phyloP scores from a whole-genome alignment of 192 early-diverging fungal genomes.

The Gigaspora rosea region DNA sequence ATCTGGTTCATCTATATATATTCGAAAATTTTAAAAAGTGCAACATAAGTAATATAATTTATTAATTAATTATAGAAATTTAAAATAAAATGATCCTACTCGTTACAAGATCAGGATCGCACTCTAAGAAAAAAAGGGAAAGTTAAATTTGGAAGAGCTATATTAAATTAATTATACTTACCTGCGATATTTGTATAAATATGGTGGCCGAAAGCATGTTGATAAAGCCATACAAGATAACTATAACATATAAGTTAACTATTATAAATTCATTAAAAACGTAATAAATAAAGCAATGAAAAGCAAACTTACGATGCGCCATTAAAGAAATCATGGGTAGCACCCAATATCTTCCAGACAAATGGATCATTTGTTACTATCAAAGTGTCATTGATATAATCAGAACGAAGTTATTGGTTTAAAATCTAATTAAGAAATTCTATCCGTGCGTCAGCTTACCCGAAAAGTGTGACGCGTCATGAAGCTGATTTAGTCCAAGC shows the following conservation, averaged over 20 bases:
- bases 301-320: constrained; percentile 42
- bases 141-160: neutral
- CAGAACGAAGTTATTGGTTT: neutral
- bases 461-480: constrained; percentile 60
- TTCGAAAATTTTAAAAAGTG: neutral
- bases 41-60: neutral
- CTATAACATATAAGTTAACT: neutral
- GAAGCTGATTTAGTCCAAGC: constrained; percentile 55
- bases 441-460: constrained; percentile 29
- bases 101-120: constrained; percentile 56
- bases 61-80: neutral
- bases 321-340: constrained; percentile 62
- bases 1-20: constrained; percentile 41
- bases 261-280: neutral
- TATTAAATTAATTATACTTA: neutral
- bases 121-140: constrained; percentile 27
- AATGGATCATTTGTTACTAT: constrained; percentile 52
- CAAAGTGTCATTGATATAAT: neutral
- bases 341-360: constrained; percentile 55
- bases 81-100: neutral
- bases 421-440: neutral
- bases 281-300: neutral
- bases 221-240: constrained; percentile 58
- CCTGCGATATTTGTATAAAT: constrained; percentile 60
- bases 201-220: constrained; percentile 61